A percentile compares a stretch with the other conserved stretches of the same genome.
Evolutionary conservation across 257 asterid genomes (phyloP).

Genomic region (Henckelia pumila): DNA sequence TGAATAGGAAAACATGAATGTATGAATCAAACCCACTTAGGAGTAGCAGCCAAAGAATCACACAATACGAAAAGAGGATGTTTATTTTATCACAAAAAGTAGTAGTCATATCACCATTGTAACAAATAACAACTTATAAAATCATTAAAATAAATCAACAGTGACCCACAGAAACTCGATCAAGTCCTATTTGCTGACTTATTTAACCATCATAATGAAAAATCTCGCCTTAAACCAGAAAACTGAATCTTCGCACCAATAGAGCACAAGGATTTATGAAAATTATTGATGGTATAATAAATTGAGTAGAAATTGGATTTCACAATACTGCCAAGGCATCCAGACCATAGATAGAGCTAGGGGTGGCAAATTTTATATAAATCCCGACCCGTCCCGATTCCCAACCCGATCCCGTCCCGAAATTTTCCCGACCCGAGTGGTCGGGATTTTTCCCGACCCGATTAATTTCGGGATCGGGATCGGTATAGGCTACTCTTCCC

Average conservation of each 20-base stretch:
- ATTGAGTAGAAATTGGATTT: conserved; percentile 8
- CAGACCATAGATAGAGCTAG: conserved; percentile 13
- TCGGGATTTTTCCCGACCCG: too few relatives aligned
- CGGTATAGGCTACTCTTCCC: too few relatives aligned
- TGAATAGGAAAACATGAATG: conserved; percentile 5
- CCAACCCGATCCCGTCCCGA: too few relatives aligned
- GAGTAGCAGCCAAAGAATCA: not conserved
- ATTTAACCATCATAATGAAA: conserved; percentile 1
- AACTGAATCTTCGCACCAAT: conserved; percentile 1
- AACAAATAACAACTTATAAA: not conserved
- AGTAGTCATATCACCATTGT: not conserved
- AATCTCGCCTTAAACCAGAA: not conserved
- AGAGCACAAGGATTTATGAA: conserved; percentile 5
- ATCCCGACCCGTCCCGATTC: too few relatives aligned
- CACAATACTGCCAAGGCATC: conserved; percentile 10
- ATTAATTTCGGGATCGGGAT: too few relatives aligned
- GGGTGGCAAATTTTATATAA: too few relatives aligned
- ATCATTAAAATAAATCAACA: not conserved
- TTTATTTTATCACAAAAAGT: not conserved
- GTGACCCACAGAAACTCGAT: not conserved
- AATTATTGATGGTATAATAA: conserved; percentile 17
- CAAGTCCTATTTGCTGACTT: not conserved
- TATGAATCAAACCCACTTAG: not conserved
- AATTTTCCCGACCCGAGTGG: too few relatives aligned
- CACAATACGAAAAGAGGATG: not conserved